Conservation (phyloP, 768 basidiomycete species). For the Crassisporium funariophilum region DNA sequence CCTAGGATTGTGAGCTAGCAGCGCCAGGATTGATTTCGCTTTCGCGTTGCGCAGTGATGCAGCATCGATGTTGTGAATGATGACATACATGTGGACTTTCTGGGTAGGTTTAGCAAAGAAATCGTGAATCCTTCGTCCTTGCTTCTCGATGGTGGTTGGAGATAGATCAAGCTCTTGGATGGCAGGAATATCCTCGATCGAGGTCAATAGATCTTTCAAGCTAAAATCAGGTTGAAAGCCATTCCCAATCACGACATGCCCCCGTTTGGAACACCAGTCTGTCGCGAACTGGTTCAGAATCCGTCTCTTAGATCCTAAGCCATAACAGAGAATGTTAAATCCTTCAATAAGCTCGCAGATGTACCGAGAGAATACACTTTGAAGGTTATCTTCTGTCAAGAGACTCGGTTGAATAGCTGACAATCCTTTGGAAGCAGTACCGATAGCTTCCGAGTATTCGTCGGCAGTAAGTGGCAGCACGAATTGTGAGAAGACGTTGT, state of each 20-base stretch:
- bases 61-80: constrained; percentile 90
- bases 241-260: constrained; percentile 78
- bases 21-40: constrained; percentile 64
- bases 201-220: constrained; percentile 67
- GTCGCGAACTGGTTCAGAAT: constrained; percentile 76
- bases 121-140: constrained; percentile 64
- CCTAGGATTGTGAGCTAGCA: constrained; percentile 70
- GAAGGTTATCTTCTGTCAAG: constrained; percentile 32
- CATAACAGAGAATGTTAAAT: constrained; percentile 88
- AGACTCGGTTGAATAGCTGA: constrained; percentile 36
- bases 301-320: constrained; percentile 83
- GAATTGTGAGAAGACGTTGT: constrained; percentile 76
- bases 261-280: constrained; percentile 52
- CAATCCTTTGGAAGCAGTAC: constrained; percentile 28
- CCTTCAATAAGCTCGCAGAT: constrained; percentile 75
- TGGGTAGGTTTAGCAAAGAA: constrained; percentile 50
- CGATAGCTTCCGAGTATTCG: constrained; percentile 53
- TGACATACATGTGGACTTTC: constrained; percentile 62
- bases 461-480: constrained; percentile 71
- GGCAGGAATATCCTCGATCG: constrained; percentile 56
- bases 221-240: constrained; percentile 71
- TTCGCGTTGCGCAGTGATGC: constrained; percentile 65
- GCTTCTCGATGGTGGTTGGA: constrained; percentile 55
- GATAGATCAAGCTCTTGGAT: constrained; percentile 36
- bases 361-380: constrained; percentile 58